phyloP scores from a whole-genome alignment of 2,329 filamentous ascomycete species.

The Ceratocystis smalleyi region DNA sequence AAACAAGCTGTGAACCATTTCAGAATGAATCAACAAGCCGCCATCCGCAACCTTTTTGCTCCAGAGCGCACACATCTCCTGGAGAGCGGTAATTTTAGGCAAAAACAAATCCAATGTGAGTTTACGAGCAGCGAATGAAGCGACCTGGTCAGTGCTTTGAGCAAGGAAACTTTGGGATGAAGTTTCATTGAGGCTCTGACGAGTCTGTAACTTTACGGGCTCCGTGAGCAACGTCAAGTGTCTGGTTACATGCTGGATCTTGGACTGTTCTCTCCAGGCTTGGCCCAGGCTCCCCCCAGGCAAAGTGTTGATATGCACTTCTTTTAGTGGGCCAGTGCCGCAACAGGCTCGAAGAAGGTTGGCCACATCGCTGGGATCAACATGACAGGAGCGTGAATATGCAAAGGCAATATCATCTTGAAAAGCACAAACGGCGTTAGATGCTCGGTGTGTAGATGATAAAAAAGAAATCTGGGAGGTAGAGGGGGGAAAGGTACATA shows the following conservation, averaged over 20 bases:
- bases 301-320: conserved; percentile 23
- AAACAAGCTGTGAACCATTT: conserved; percentile 38
- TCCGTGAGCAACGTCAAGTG: conserved; percentile 41
- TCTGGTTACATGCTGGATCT: conserved; percentile 31
- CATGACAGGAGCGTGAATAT: conserved; percentile 47
- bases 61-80: conserved; percentile 34
- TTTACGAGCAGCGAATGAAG: conserved; percentile 31
- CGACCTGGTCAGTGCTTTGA: conserved; percentile 23
- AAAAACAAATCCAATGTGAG: conserved; percentile 38
- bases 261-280: conserved; percentile 31
- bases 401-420: conserved; percentile 52
- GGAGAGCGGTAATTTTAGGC: conserved; percentile 37
- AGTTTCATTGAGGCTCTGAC: neutral
- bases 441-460: neutral
- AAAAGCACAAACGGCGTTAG: conserved; percentile 14
- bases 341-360: conserved; percentile 56
- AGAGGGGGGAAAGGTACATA: conserved; percentile 27
- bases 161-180: neutral
- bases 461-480: too few species aligned
- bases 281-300: conserved; percentile 36
- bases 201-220: conserved; percentile 12
- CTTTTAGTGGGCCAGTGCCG: conserved; percentile 30
- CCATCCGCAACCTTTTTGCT: conserved; percentile 30
- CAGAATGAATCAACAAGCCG: conserved; percentile 34
- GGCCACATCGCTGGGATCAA: conserved; percentile 49